These are phyloP conservation scores for Aegle marmelos DNA, from an alignment of 345 rosid genomes.

Conservation along the genomic window DNA sequence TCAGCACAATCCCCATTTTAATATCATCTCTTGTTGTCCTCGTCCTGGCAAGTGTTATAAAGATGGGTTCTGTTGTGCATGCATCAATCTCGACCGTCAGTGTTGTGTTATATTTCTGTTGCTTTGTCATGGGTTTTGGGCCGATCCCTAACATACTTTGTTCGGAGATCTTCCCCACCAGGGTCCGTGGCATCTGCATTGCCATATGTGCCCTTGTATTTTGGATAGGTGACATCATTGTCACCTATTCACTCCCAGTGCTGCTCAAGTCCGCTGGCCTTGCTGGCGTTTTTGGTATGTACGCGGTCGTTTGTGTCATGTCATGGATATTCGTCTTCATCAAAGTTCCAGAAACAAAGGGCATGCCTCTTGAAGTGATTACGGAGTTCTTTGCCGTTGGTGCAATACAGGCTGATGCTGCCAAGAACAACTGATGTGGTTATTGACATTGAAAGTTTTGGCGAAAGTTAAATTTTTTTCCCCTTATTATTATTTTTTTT, in stretches of 20 bases:
- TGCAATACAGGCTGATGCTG: conserved; percentile 62
- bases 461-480: conserved; percentile 6
- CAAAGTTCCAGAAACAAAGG: conserved; percentile 92
- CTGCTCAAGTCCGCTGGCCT: conserved; percentile 77
- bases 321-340: conserved; percentile 70
- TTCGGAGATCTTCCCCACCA: conserved; percentile 92
- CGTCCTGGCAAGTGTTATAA: conserved; percentile 53
- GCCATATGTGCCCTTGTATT: conserved; percentile 86
- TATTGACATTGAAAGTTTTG: conserved; percentile 22
- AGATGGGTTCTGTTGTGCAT: conserved; percentile 47
- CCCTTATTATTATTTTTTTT: too few species aligned
- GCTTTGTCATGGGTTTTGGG: conserved; percentile 97
- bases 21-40: conserved; percentile 55
- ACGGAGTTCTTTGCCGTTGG: conserved; percentile 87
- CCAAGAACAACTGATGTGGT: conserved; percentile 40
- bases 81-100: conserved; percentile 72
- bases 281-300: conserved; percentile 81
- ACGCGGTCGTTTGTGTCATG: conserved; percentile 63
- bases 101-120: conserved; percentile 74
- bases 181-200: conserved; percentile 87
- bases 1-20: conserved; percentile 71
- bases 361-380: conserved; percentile 98
- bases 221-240: conserved; percentile 78
- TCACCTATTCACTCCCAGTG: conserved; percentile 79
- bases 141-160: conserved; percentile 95